Conservation (phyloP, 306 rosid genomes). For the Dryas drummondii region DNA sequence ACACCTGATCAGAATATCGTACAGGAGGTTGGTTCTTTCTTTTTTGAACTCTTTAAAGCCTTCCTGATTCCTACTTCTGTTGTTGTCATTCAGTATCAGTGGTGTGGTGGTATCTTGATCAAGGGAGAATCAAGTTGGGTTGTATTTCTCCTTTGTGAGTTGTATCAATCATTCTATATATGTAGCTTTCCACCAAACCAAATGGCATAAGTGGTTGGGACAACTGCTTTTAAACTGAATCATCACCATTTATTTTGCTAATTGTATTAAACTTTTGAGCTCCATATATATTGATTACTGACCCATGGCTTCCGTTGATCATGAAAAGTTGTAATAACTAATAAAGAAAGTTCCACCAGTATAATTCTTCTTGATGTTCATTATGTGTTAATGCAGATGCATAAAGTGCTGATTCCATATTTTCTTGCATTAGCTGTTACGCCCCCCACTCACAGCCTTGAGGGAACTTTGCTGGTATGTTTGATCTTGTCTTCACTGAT, state of each 20-base stretch:
- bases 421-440: slow-evolving; percentile 68
- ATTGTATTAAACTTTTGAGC: background rate
- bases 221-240: background rate
- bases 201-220: background rate
- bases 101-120: background rate
- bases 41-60: slow-evolving; percentile 9
- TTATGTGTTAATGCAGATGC: slow-evolving; percentile 63
- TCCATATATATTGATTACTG: background rate
- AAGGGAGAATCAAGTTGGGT: background rate
- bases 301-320: background rate
- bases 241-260: background rate
- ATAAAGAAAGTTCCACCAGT: background rate
- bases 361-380: slow-evolving; percentile 8
- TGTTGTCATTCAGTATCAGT: background rate
- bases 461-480: slow-evolving; percentile 90
- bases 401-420: slow-evolving; percentile 75
- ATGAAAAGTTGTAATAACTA: background rate
- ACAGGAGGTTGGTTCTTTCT: slow-evolving; percentile 59
- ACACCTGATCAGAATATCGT: slow-evolving; percentile 73
- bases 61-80: background rate
- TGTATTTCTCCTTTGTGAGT: background rate
- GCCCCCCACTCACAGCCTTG: slow-evolving; percentile 80
- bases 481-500: slow-evolving; percentile 1
- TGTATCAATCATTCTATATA: background rate
- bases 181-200: slow-evolving; percentile 3